Base-by-base conservation (phyloP, 805 yeast species). In the Pichia californica region DNA sequence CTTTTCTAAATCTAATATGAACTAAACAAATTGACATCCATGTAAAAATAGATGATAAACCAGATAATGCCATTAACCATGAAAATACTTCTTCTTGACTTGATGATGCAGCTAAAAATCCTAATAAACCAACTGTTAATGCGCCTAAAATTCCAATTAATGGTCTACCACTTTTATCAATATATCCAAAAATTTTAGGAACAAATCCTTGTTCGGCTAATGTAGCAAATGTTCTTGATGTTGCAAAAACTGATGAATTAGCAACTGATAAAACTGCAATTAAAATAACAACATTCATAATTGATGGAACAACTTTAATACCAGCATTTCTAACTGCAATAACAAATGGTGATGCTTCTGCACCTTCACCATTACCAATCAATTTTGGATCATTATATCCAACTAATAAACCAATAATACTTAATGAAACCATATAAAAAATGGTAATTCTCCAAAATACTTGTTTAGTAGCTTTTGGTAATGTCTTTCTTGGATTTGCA, bases 161-260 rank as follows among this genome's bases (percentile, higher is more conserved):
- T 13, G 95, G 94, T 50, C 93, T 71, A 38, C 94, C 94, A 37
- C 66, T 66, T 44, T 79, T 70, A 58, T 84, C 91, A 44, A 83
- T 74, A 61, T 79, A 79, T 15, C 77, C 76, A 43, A 83, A 71
- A 25, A 71, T 52, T 38, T 60, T 57, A 48, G 87, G 86, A 30
- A 77, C 78, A 51, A 74, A 71, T 4, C 83, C 83, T 59, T 79
- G 83, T 41, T 74, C 75, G 7, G 85, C 81, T 54, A 81, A 62
- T 23, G 83, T 72, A 42, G 74, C 76, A 35, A 81, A 56, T 11
- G 84, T 72, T 66, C 88, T 72, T 38, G 86, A 79, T 43, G 79
- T 74, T 11, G 81, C 82, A 59, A 72, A 82, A 31, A 80, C 73
- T 0, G 86, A 75, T 18, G 85, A 75, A 64, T 81, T 82, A 44